Evolutionary conservation across 495 filamentous ascomycete species (phyloP), one percentile per base, ranked within the genome.

Genomic region (Podospora pseudopauciseta): DNA sequence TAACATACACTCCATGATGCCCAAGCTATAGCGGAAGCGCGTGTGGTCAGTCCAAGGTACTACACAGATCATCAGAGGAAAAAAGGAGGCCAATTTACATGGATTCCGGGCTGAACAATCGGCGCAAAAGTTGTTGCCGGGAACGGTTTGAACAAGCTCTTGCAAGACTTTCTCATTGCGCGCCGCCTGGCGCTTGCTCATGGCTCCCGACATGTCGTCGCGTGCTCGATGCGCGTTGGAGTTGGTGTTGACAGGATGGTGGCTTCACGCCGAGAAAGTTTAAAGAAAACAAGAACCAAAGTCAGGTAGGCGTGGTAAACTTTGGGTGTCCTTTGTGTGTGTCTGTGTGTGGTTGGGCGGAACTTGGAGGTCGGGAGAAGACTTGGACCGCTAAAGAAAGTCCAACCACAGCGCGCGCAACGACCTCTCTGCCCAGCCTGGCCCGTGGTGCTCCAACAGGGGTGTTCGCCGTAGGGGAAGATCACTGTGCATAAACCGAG

Each of bases 1-100:
- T 27, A 13, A 87, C 92, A 78, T 89, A 97, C 93, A 79, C 91
- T 98, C 94, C 95, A 99, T 84, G 93, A 97, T 79, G 95, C 93
- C 96, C 96, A 99, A 84, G 88, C 94, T 97, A 73, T 71, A 55
- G 54, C 74, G 57, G 68, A n/a, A 67, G 63, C 67, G 55, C 63
- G 59, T 72, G 66, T 44, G 5, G 67, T 79, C 70, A 70, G 71
- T 57, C 58, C 55, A 26, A 16, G 27, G 62, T 44, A 63, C 55
- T 23, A 63, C 55, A 23, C 55, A 34, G 56, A 11, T 27, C 19
- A 26, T 61, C 60, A n/a, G 23, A 56, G 67, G 65, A 64, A 53
- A 60, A 53, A 60, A 39, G 70, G 64, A 65, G 63, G 70, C n/a
- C 61, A 85, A 85, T 69, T 69, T 81, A 97, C 94, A 90, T 88